A percentile compares a stretch with the other conserved stretches of the same genome.
phyloP scores from a whole-genome alignment of 1,284 basidiomycete genomes.

The Sanguinoderma infundibulare region DNA sequence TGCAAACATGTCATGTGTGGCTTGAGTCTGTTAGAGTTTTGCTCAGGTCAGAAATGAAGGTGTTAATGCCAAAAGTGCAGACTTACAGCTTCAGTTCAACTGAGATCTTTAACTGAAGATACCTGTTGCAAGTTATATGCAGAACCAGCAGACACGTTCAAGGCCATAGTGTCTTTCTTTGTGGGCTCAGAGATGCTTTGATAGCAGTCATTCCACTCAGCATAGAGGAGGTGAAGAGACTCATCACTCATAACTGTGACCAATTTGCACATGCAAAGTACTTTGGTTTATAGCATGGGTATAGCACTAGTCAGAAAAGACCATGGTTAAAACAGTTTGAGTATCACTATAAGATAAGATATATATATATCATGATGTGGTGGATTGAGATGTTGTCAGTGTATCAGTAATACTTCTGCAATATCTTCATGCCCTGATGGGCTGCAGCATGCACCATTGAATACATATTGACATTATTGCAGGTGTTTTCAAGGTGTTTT shows the following conservation, averaged over 20 bases:
- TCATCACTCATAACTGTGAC: conserved; percentile 4
- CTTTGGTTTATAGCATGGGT: conserved; percentile 11
- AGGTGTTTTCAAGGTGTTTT: conserved; percentile 19
- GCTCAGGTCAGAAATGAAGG: too few species aligned
- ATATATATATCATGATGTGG: conserved; percentile 13
- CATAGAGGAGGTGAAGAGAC: background rate
- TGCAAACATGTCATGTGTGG: background rate
- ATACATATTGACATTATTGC: conserved; percentile 9
- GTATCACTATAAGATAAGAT: background rate
- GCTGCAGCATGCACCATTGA: conserved; percentile 25
- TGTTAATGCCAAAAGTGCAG: too few species aligned
- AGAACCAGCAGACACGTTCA: too few species aligned
- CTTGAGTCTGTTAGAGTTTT: too few species aligned
- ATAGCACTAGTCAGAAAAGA: conserved; percentile 8
- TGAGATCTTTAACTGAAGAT: too few species aligned
- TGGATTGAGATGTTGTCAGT: conserved; percentile 32
- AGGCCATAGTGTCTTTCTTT: too few species aligned
- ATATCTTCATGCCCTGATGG: conserved; percentile 21
- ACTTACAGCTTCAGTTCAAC: too few species aligned
- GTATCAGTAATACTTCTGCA: conserved; percentile 34
- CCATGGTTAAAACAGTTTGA: too few species aligned
- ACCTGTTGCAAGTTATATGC: too few species aligned
- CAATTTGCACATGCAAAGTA: conserved; percentile 9
- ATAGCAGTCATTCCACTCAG: conserved; percentile 5
- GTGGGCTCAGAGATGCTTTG: too few species aligned